Percentiles rank a stretch among this genome's conserved stretches.
phyloP scores from a whole-genome alignment of 2,329 filamentous ascomycete genomes.

The Talaromyces sp. region DNA sequence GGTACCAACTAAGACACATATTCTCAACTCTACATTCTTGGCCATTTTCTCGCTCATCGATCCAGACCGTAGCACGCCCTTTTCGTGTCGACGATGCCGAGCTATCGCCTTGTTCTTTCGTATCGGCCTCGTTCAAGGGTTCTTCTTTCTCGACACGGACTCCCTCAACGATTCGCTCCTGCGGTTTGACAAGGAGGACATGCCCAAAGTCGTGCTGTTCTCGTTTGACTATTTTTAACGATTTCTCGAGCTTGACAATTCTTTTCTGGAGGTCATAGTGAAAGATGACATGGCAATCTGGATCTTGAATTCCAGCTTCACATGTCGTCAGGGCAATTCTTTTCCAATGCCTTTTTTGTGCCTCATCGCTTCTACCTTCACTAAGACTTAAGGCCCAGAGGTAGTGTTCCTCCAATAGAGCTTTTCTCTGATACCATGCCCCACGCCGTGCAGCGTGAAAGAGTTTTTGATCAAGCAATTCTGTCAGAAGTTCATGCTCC shows the following conservation, averaged over 20 bases:
- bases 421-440: constrained; percentile 93
- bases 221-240: constrained; percentile 73
- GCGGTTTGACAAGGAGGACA: constrained; percentile 68
- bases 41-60: constrained; percentile 65
- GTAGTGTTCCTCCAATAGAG: constrained; percentile 90
- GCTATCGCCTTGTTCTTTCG: constrained; percentile 16
- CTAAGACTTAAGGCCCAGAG: constrained; percentile 61
- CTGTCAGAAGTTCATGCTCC: constrained; percentile 68
- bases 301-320: constrained; percentile 79
- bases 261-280: constrained; percentile 94
- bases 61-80: constrained; percentile 67
- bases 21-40: constrained; percentile 82
- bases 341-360: constrained; percentile 78
- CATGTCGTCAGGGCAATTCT: constrained; percentile 71
- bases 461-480: constrained; percentile 72
- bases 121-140: constrained; percentile 14
- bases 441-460: constrained; percentile 83
- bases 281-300: constrained; percentile 82
- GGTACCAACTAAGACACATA: constrained; percentile 88
- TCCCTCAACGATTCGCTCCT: constrained; percentile 70
- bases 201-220: constrained; percentile 91
- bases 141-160: constrained; percentile 64
- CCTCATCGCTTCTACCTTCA: constrained; percentile 48
- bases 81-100: constrained; percentile 21
- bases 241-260: constrained; percentile 82